Base-by-base conservation (phyloP, 345 rosid genomes). In the Ceriops zippeliana region DNA sequence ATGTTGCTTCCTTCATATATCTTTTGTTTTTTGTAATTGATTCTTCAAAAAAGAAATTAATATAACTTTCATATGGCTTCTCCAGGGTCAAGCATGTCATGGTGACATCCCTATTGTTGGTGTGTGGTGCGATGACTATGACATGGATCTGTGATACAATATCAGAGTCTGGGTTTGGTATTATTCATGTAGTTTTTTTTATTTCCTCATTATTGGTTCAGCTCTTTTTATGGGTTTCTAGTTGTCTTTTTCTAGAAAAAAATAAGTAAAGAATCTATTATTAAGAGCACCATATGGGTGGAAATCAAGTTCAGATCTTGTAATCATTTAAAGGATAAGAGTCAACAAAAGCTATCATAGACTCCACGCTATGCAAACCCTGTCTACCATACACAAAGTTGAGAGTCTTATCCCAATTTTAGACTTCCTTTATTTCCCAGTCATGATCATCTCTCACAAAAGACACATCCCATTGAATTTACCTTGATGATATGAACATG, bases 101-200 rank as follows among this genome's bases (percentile, higher is more conserved):
- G 86, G 75, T 88, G 78, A 93, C 97, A 64, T 71, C 92, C 24
- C 19, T 87, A 61, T 72, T 93, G n/a, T 80, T 93, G 81, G 97
- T 89, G 65, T 93, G 89, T 65, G 97, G 97, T 76, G 98, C 98
- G 62, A 91, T 91, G 97, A 83, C 92, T 27, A 83, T 83, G 86
- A 87, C 97, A 16, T 93, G 98, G 98, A 89, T 93, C 64, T 87
- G 95, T 74, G 97, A 93, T 77, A 93, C 96, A 0, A 86, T 93
- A 75, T 79, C 97, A 58, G 97, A 93, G 71, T 91, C 98, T 57
- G 98, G 97, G 78, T 91, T 93, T 79, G 98, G 98, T 93, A 89
- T 47, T 60, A 7, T 62, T 28, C 72, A 65, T 58, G 26, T 19
- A 37, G 46, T 52, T 31, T 62, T 24, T 28, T 37, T 6, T 22